A percentile compares a stretch with the other conserved stretches of the same genome.
phyloP scores from a whole-genome alignment of 1,284 basidiomycete genomes.

The Ganoderma multipileum region DNA sequence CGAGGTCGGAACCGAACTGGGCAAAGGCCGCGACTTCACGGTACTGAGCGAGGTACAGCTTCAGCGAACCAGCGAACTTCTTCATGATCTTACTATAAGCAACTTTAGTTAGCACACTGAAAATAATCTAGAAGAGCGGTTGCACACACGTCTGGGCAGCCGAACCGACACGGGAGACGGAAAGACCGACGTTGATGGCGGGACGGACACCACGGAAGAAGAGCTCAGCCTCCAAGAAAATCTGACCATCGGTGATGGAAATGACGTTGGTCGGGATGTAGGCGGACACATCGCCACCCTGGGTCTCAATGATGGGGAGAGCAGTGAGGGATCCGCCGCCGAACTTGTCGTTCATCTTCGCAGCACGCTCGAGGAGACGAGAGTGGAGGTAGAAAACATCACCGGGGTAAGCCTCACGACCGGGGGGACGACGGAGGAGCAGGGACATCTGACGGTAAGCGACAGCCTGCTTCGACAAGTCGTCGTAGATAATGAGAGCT shows the following conservation, averaged over 20 bases:
- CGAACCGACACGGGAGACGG: constrained; percentile 99
- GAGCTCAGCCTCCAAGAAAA: constrained; percentile 99
- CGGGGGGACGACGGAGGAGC: constrained; percentile 98
- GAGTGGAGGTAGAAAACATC: constrained; percentile 99
- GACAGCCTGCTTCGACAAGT: constrained; percentile 99
- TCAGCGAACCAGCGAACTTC: constrained; percentile 99
- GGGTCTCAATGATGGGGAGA: constrained; percentile 99
- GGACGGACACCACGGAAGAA: constrained; percentile 99
- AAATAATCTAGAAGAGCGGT: neutral
- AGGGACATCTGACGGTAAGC: constrained; percentile 99
- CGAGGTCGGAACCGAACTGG: constrained; percentile 99
- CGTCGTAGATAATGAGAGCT: constrained; percentile 99
- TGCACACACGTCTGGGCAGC: constrained; percentile 90
- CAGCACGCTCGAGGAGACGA: constrained; percentile 98
- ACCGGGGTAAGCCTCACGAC: constrained; percentile 99
- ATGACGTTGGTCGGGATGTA: constrained; percentile 95
- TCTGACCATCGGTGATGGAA: constrained; percentile 98
- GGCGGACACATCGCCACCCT: constrained; percentile 99
- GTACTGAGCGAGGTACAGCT: constrained; percentile 99
- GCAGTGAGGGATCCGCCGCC: constrained; percentile 99
- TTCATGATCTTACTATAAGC: constrained; percentile 92
- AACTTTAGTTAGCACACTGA: neutral
- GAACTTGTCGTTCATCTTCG: constrained; percentile 99
- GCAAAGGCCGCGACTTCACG: constrained; percentile 99
- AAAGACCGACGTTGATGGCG: constrained; percentile 99